Evolutionary conservation across 345 rosid genomes (phyloP), one percentile per base, ranked within the genome.

Genomic region (Hirschfeldia incana): DNA sequence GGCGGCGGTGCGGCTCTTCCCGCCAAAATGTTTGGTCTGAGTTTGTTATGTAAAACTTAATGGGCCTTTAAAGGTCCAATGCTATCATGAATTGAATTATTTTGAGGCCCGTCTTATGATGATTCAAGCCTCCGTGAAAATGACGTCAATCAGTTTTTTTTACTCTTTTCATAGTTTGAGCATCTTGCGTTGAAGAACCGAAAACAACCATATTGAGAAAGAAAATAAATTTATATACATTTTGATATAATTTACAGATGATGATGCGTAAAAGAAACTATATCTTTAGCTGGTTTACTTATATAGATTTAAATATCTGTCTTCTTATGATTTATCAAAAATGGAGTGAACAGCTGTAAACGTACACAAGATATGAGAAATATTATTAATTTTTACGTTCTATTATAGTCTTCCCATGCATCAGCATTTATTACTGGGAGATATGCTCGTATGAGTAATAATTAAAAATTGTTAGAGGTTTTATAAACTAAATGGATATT

Each of bases 1-100:
- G 53, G 53, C 6, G 73, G 76, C 80, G 68, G 67, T 3, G 76
- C 17, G 1, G 67, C 34, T 62, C 16, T 80, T 75, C 79, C 79
- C 83, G 83, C 79, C 79, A 42, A 26, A 26, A 17, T 65, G 30
- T 15, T 57, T 64, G 30, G 37, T 34, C 27, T 75, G 13, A 0
- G 63, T n/a, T 26, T 36, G 5, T 57, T 10, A 39, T 4, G 6
- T 1, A 55, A 26, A 27, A 0, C 1, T 27, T 51, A 51, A 15
- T 58, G 73, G 60, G 67, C 46, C 44, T 57, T 75, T 0, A 6
- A 39, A 15, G 44, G 70, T 28, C 64, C 68, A 15, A 1, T 7
- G 0, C 1, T 59, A 2, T 21, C 1, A 17, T 3, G 29, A 17
- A 36, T 8, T 2, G 0, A 64, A 8, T 64, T 46, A 8, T 15